These are phyloP conservation scores for Amauroascus verrucosus DNA, from an alignment of 2,329 filamentous ascomycete genomes.

Conservation along the genomic window DNA sequence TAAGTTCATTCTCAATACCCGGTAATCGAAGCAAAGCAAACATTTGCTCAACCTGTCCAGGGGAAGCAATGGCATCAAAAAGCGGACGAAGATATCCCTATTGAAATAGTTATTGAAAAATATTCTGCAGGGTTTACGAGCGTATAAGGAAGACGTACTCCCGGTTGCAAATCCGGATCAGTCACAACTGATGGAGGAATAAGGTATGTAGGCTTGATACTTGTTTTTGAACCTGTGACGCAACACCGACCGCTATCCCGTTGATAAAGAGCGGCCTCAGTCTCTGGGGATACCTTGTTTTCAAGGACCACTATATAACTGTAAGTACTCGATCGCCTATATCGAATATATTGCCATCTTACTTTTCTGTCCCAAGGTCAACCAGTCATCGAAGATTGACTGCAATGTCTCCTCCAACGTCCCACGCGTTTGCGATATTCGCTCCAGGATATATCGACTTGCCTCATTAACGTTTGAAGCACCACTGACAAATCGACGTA, in stretches of 20 bases:
- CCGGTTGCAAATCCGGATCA: conserved; percentile 11
- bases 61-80: conserved; percentile 3
- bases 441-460: conserved; percentile 8
- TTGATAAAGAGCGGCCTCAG: conserved; percentile 11
- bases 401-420: conserved; percentile 8
- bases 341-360: neutral
- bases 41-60: conserved; percentile 4
- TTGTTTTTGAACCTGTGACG: conserved; percentile 2
- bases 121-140: neutral
- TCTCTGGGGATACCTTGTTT: conserved; percentile 4
- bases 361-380: conserved; percentile 9
- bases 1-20: conserved; percentile 1
- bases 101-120: neutral
- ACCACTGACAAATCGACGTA: too few relatives aligned
- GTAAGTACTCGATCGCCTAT: neutral
- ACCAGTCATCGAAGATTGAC: conserved; percentile 4
- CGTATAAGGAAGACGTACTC: neutral
- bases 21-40: conserved; percentile 4
- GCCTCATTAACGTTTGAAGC: too few relatives aligned
- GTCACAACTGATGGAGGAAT: conserved; percentile 12
- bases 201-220: conserved; percentile 11
- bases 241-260: conserved; percentile 12
- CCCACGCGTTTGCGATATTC: conserved; percentile 2
- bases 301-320: conserved; percentile 8
- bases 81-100: conserved; percentile 13